A percentile compares a stretch with the other conserved stretches of the same genome.
Conservation (phyloP, 768 basidiomycete species). For the Xanthoconium purpureum region DNA sequence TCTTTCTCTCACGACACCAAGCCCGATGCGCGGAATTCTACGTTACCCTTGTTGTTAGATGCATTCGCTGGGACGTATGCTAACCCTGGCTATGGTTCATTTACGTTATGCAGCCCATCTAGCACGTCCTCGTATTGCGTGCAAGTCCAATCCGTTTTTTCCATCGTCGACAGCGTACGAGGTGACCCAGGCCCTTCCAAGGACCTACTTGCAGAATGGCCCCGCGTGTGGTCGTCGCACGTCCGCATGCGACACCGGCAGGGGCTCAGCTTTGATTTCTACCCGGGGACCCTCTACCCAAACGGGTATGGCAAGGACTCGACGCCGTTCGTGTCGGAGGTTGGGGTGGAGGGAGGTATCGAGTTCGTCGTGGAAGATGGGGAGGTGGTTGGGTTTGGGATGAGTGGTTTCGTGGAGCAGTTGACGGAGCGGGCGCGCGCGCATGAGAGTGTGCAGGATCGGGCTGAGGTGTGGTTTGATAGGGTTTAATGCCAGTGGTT, state of each 20-base stretch:
- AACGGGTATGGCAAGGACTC: conserved; percentile 37
- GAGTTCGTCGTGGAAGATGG: conserved; percentile 20
- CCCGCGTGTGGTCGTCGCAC: conserved; percentile 37
- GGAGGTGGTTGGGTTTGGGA: conserved; percentile 26
- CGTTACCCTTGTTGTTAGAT: neutral
- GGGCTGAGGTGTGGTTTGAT: conserved; percentile 34
- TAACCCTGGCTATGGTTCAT: conserved; percentile 36
- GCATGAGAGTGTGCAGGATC: conserved; percentile 20
- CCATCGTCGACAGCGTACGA: neutral
- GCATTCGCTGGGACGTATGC: conserved; percentile 33
- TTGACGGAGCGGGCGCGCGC: conserved; percentile 22
- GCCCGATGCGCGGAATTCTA: neutral
- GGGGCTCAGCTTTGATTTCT: conserved; percentile 20
- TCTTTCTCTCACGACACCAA: neutral
- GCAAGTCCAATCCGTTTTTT: conserved; percentile 28
- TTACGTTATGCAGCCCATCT: conserved; percentile 36
- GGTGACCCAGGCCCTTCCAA: neutral
- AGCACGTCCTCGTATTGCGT: conserved; percentile 23
- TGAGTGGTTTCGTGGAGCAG: conserved; percentile 14
- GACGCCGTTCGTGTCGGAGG: conserved; percentile 29
- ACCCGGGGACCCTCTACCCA: conserved; percentile 31
- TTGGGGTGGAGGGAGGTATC: conserved; percentile 1
- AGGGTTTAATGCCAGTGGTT: neutral
- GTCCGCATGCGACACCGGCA: conserved; percentile 5
- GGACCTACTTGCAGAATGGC: conserved; percentile 32